phyloP scores from a whole-genome alignment of 2,329 filamentous ascomycete species.

The Trichophyton benhamiae region DNA sequence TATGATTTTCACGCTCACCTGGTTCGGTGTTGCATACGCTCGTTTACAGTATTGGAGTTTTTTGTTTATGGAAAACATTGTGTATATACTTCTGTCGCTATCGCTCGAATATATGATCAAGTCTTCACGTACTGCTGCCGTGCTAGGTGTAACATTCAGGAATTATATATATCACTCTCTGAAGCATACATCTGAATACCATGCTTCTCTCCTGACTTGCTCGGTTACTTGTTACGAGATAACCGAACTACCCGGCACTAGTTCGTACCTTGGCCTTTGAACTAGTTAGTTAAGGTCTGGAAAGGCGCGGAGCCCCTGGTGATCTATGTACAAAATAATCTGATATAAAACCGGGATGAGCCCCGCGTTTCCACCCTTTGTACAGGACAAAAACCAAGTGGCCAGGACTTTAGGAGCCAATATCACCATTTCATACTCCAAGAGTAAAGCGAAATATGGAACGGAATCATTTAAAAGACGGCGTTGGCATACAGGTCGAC shows the following conservation, averaged over 20 bases:
- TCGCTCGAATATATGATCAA: background rate
- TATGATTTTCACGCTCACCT: background rate
- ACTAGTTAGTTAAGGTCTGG: background rate
- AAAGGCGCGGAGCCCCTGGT: background rate
- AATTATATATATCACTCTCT: background rate
- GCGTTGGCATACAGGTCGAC: background rate
- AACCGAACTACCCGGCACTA: too few relatives aligned
- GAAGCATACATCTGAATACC: background rate
- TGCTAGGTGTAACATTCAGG: background rate
- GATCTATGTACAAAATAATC: too few relatives aligned
- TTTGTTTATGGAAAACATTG: background rate
- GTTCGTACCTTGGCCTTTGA: too few relatives aligned
- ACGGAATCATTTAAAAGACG: background rate
- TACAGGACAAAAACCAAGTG: background rate
- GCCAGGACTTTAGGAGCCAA: background rate
- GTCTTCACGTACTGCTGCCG: background rate
- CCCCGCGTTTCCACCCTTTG: background rate
- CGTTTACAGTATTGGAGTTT: background rate
- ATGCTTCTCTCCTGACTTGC: too few relatives aligned
- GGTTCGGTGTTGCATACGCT: background rate
- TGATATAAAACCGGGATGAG: background rate
- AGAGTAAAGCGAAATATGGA: background rate
- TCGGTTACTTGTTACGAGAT: too few relatives aligned
- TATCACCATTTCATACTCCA: background rate
- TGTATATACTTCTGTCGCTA: background rate